These are phyloP conservation scores for Guadua angustifolia DNA, from an alignment of 176 grass and related monocot genomes.

Conservation along the genomic window DNA sequence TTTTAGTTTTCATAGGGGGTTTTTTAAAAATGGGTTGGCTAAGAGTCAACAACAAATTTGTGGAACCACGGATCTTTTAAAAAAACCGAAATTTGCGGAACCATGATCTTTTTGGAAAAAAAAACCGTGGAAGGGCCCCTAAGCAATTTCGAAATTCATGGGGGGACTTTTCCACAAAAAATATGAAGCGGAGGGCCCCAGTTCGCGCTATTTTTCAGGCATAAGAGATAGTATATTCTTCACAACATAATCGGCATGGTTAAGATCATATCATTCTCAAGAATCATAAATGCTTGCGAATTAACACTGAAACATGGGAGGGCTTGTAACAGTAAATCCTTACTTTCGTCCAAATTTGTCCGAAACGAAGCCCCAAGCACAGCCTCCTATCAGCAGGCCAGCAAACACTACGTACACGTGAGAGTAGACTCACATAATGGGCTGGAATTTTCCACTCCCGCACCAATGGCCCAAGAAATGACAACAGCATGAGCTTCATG, in stretches of 20 bases:
- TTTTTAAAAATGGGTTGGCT: too few species aligned
- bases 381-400: slow-evolving; percentile 84
- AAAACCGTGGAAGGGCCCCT: too few species aligned
- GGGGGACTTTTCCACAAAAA: too few species aligned
- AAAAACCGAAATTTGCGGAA: too few species aligned
- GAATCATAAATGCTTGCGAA: background rate
- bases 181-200: too few species aligned
- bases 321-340: background rate
- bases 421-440: slow-evolving; percentile 64
- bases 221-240: background rate
- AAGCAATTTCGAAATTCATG: too few species aligned
- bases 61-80: too few species aligned
- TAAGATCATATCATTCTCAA: background rate
- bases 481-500: slow-evolving; percentile 90
- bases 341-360: slow-evolving; percentile 87
- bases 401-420: slow-evolving; percentile 84
- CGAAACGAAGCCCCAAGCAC: slow-evolving; percentile 72
- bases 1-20: too few species aligned
- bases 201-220: too few species aligned
- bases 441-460: slow-evolving; percentile 69
- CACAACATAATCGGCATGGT: background rate
- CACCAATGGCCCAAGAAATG: slow-evolving; percentile 76
- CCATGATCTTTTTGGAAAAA: too few species aligned
- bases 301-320: too few species aligned
- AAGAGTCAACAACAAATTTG: too few species aligned